Conservation (phyloP, 768 basidiomycete species). For the Terana coerulea region DNA sequence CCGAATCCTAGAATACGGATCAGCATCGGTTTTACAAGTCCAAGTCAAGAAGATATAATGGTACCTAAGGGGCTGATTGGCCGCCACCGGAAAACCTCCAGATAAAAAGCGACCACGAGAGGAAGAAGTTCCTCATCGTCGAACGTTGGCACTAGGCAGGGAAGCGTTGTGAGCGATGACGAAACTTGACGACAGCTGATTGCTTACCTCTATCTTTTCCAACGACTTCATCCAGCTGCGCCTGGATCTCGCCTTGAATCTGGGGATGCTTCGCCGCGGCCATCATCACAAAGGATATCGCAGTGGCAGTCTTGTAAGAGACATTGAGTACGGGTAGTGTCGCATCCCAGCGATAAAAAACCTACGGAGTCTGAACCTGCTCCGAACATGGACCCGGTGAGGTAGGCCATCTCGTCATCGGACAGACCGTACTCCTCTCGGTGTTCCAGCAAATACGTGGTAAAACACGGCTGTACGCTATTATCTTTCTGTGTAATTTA, state of each 20-base stretch:
- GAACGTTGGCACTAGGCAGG: conserved; percentile 35
- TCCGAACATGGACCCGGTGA: conserved; percentile 40
- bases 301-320: conserved; percentile 26
- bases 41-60: background rate
- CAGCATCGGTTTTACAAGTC: background rate
- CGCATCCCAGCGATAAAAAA: background rate
- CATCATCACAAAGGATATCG: conserved; percentile 29
- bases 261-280: conserved; percentile 35
- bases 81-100: conserved; percentile 40
- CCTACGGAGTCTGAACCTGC: conserved; percentile 40
- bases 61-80: conserved; percentile 6
- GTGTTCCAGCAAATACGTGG: conserved; percentile 34
- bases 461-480: conserved; percentile 28
- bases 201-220: conserved; percentile 31
- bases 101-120: conserved; percentile 37
- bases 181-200: background rate
- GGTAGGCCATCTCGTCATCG: conserved; percentile 34
- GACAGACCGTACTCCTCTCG: conserved; percentile 28
- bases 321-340: background rate
- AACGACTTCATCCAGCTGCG: conserved; percentile 34
- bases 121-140: conserved; percentile 34
- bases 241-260: conserved; percentile 31
- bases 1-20: conserved; percentile 43
- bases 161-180: background rate
- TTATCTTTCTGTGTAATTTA: conserved; percentile 25